Evolutionary conservation across 257 asterid genomes (phyloP).

Genomic region (Thymus quinquecostatus): DNA sequence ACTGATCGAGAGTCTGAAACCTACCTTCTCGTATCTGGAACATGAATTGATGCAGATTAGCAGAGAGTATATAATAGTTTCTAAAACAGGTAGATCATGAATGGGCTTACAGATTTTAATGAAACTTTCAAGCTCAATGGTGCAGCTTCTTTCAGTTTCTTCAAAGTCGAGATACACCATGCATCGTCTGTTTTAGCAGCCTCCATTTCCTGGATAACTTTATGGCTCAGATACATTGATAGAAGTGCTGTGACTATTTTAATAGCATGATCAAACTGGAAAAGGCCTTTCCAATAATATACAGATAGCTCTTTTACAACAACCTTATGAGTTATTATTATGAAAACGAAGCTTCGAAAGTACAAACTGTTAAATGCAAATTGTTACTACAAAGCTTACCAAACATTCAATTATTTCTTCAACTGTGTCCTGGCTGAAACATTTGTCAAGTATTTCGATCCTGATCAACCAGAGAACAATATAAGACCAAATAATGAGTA

Average conservation of each 20-base stretch:
- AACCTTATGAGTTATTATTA: background rate
- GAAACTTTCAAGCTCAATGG: conserved; percentile 96
- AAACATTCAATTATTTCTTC: conserved; percentile 87
- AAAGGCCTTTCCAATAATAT: background rate
- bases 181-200: conserved; percentile 67
- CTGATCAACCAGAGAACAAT: conserved; percentile 46
- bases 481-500: conserved; percentile 34
- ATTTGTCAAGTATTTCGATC: conserved; percentile 71
- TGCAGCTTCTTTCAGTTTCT: conserved; percentile 74
- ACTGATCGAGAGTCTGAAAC: conserved; percentile 86
- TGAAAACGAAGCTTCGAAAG: background rate
- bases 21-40: conserved; percentile 92
- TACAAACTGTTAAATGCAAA: background rate
- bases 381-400: conserved; percentile 51
- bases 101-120: conserved; percentile 79
- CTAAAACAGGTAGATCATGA: background rate
- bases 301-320: conserved; percentile 9
- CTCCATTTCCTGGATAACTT: conserved; percentile 62
- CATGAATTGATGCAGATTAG: conserved; percentile 23
- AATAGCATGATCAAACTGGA: background rate
- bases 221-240: conserved; percentile 14
- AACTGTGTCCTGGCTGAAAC: conserved; percentile 86
- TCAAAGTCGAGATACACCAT: conserved; percentile 70
- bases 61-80: background rate
- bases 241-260: background rate